Evolutionary conservation across 2,329 filamentous ascomycete species (phyloP), one percentile per base, ranked within the genome.

Genomic region (Fusarium anthophilum): DNA sequence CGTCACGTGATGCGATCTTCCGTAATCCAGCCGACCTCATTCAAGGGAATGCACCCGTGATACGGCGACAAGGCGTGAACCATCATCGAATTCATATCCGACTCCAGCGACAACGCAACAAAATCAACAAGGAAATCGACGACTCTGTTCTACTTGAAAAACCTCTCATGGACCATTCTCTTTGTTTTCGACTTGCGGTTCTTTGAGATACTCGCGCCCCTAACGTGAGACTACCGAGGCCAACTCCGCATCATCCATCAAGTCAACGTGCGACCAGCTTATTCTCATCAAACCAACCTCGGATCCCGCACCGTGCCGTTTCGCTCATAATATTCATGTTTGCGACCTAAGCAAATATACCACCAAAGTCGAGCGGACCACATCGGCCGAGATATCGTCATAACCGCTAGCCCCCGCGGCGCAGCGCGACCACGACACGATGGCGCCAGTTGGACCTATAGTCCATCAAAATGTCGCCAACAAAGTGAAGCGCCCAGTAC

Each of bases 401-500:
- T 65, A 58, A 64, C 64, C 66, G 68, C 69, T 73, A 74, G 67
- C 47, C 69, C 67, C 63, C 63, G 60, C 70, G 68, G 74, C 75
- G 70, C 77, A 79, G 76, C 77, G 74, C 74, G 75, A 79, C 62
- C 72, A 70, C 72, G 56, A 70, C 79, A 81, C 79, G 74, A 91
- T 91, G 89, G 87, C 88, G 80, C 87, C 89, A 70, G 85, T 88
- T 78, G 87, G 87, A 79, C 85, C 87, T 68, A 83, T 85, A 64
- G 76, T 79, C 58, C 84, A 83, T 76, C 84, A 84, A 66, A 82
- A 83, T 79, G 83, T 81, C 76, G 78, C 82, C 75, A 81, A 81
- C 75, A 94, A 94, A 83, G 87, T 90, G 73, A 94, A 94, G 83
- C 91, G 92, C 41, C 91, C 91, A 69, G 85, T 89, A 59, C 90